Conservation (phyloP, 78 protist genomes). For the Dictyostelium capitatum region DNA sequence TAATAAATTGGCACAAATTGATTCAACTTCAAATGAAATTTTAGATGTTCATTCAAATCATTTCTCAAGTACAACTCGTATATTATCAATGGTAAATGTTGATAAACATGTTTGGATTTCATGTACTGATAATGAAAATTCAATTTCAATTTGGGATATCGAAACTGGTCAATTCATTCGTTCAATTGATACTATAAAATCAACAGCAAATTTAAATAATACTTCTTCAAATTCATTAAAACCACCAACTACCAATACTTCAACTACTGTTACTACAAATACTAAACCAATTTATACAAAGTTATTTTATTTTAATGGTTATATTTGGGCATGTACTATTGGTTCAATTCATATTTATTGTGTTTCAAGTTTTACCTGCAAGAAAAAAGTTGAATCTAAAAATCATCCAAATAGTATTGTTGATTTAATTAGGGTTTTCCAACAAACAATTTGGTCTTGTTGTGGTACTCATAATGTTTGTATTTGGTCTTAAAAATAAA, state of each 20-base stretch:
- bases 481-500: slow-evolving; percentile 66
- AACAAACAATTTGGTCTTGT: slow-evolving; percentile 77
- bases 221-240: neutral
- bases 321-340: slow-evolving; percentile 52
- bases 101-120: slow-evolving; percentile 57
- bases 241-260: neutral
- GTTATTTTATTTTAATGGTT: slow-evolving; percentile 34
- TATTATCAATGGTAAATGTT: slow-evolving; percentile 23
- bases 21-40: neutral
- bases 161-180: neutral
- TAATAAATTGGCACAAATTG: slow-evolving; percentile 30
- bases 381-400: slow-evolving; percentile 63
- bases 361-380: neutral
- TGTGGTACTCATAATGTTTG: slow-evolving; percentile 65
- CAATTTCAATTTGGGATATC: slow-evolving; percentile 50
- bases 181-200: neutral
- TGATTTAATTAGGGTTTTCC: slow-evolving; percentile 64
- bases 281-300: slow-evolving; percentile 9
- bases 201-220: neutral
- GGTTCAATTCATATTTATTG: slow-evolving; percentile 45
- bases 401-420: slow-evolving; percentile 59
- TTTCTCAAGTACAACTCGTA: slow-evolving; percentile 10
- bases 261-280: neutral
- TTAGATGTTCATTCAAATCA: neutral
- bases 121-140: neutral